Evolutionary conservation across 305 asterid species (phyloP), one percentile per base, ranked within the genome.

Genomic region (Fraxinus paxiana): DNA sequence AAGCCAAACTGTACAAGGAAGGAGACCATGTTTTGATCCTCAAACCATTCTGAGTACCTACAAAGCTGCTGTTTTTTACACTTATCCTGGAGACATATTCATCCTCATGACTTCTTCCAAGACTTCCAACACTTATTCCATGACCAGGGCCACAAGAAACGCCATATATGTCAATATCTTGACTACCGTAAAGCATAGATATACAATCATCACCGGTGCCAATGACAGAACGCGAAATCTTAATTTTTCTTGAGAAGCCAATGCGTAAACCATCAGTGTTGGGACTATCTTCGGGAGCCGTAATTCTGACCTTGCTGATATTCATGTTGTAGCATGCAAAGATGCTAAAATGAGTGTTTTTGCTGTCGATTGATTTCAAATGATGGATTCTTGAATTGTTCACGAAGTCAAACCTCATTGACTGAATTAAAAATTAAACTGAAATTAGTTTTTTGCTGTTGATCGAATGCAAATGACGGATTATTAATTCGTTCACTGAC

Each of bases 231-330:
- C 20, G 17, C 0, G 80, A 77, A 6, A 90, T 88, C 79, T 43
- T 54, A 82, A 92, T 82, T 9, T 63, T 75, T 61, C 4, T 63
- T 0, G 95, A 91, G 77, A 13, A 26, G 18, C 94, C 93, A 12
- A 92, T 91, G 48, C 83, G 91, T 69, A 92, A 79, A 70, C 95
- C 97, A 17, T 92, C 94, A 0, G 97, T 91, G 89, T 92, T 92
- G 35, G 95, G 95, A 88, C 94, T 90, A 46, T 82, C 1, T 0
- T 30, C 83, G 5, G 94, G 97, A 10, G 97, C 95, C 1, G 20
- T 72, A 13, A 92, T 1, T 1, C 86, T 48, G 1, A 92, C 51
- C 13, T 83, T 38, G 72, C 79, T 90, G 76, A 92, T 84, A 56
- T 34, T 81, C 59, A 92, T 2, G 86, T 85, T 77, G 35, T 72